phyloP scores from a whole-genome alignment of 2,329 filamentous ascomycete species.

The Coniochaeta hoffmannii region DNA sequence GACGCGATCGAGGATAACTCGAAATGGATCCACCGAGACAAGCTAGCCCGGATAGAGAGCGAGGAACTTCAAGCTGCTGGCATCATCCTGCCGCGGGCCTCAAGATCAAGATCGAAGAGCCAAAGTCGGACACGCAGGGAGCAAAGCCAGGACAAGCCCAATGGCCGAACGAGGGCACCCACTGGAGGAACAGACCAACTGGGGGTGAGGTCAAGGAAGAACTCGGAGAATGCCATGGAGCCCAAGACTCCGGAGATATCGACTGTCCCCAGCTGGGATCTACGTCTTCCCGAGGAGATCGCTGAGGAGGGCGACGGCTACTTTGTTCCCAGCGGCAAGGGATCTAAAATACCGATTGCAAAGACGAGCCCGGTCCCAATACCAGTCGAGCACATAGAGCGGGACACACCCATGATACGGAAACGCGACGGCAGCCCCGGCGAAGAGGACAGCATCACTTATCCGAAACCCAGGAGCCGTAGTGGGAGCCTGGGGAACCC shows the following conservation, averaged over 20 bases:
- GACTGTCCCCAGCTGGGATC: slow-evolving; percentile 54
- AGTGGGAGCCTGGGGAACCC: slow-evolving; percentile 55
- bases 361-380: slow-evolving; percentile 74
- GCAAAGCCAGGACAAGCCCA: slow-evolving; percentile 24
- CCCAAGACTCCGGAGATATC: slow-evolving; percentile 30
- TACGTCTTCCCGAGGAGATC: slow-evolving; percentile 71
- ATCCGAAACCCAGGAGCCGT: slow-evolving; percentile 58
- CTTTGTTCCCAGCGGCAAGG: slow-evolving; percentile 46
- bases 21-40: slow-evolving; percentile 83
- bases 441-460: slow-evolving; percentile 49
- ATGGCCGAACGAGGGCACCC: slow-evolving; percentile 22
- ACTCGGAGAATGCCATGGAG: slow-evolving; percentile 31
- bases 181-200: slow-evolving; percentile 23
- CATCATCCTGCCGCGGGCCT: slow-evolving; percentile 50
- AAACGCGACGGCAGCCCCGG: slow-evolving; percentile 45
- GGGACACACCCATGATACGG: slow-evolving; percentile 61
- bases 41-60: slow-evolving; percentile 73
- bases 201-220: slow-evolving; percentile 33
- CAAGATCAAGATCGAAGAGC: slow-evolving; percentile 43
- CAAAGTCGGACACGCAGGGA: slow-evolving; percentile 23
- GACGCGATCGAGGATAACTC: slow-evolving; percentile 45
- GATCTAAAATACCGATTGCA: slow-evolving; percentile 81
- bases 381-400: slow-evolving; percentile 62
- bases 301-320: slow-evolving; percentile 51
- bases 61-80: slow-evolving; percentile 74